These are phyloP conservation scores for Tetradesmus lagerheimii DNA, from an alignment of 139 green algal genomes.

Conservation along the genomic window DNA sequence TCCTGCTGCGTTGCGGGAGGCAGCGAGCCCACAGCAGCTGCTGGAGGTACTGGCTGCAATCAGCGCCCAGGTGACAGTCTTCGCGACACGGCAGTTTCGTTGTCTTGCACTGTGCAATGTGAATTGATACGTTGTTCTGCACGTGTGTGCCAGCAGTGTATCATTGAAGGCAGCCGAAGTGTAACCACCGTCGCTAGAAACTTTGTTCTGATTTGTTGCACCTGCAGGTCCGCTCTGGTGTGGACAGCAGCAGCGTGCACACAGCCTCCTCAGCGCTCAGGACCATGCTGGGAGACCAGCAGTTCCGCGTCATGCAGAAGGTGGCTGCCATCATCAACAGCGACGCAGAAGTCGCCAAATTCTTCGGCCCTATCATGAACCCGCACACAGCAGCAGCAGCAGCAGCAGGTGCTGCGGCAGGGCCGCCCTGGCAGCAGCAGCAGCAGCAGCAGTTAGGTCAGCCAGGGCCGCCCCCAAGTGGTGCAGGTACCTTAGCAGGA, in stretches of 20 bases:
- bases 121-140: too few relatives aligned
- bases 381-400: neutral
- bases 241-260: neutral
- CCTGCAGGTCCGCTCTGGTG: neutral
- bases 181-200: too few relatives aligned
- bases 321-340: constrained; percentile 1
- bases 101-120: too few relatives aligned
- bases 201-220: too few relatives aligned
- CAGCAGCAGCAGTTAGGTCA: constrained; percentile 14
- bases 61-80: neutral
- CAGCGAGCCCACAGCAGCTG: constrained; percentile 1
- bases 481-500: neutral
- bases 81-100: too few relatives aligned
- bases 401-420: constrained; percentile 1
- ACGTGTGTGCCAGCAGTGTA: too few relatives aligned
- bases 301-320: constrained; percentile 11
- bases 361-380: constrained; percentile 28
- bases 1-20: neutral
- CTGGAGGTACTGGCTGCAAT: constrained; percentile 23
- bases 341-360: neutral
- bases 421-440: neutral
- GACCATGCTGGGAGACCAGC: neutral
- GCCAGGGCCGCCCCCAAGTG: neutral
- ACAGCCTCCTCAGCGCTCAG: neutral
- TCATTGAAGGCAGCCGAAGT: too few relatives aligned